These are phyloP conservation scores for Penicillium sp. DNA, from an alignment of 2,329 filamentous ascomycete species.

Conservation along the genomic window DNA sequence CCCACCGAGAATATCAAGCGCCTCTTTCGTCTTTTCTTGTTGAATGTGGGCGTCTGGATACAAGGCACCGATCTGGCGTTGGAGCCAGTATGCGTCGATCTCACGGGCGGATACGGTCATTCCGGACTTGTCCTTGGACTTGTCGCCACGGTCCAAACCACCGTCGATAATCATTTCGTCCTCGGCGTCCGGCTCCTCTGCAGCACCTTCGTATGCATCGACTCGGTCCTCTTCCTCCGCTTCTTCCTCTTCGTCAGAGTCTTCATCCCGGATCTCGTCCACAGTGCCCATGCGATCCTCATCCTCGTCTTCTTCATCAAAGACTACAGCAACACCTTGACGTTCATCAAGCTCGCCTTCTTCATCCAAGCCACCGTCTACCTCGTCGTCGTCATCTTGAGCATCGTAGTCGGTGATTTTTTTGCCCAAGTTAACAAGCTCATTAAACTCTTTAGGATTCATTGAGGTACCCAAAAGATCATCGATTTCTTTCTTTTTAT, in stretches of 20 bases:
- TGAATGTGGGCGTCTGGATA: constrained; percentile 91
- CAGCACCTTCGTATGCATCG: constrained; percentile 43
- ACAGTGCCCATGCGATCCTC: constrained; percentile 72
- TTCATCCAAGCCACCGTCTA: constrained; percentile 63
- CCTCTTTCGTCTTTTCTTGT: constrained; percentile 83
- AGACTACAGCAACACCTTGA: constrained; percentile 95
- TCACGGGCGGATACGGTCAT: constrained; percentile 71
- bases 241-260: constrained; percentile 74
- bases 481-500: constrained; percentile 97
- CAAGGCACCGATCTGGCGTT: constrained; percentile 79
- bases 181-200: constrained; percentile 39
- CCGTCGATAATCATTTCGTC: constrained; percentile 83
- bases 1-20: constrained; percentile 74
- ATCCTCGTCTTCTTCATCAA: constrained; percentile 84
- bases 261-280: constrained; percentile 78
- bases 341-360: constrained; percentile 80
- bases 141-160: constrained; percentile 42
- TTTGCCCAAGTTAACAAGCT: constrained; percentile 91
- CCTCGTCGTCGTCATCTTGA: constrained; percentile 89
- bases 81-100: constrained; percentile 96
- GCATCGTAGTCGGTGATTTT: constrained; percentile 98
- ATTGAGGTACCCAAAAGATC: constrained; percentile 81
- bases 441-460: constrained; percentile 88
- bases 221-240: constrained; percentile 56
- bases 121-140: constrained; percentile 41